A percentile compares a stretch with the other conserved stretches of the same genome.
Evolutionary conservation across 352 stramenopile genomes (phyloP).

Genomic region (Phytopythium mirpurense): DNA sequence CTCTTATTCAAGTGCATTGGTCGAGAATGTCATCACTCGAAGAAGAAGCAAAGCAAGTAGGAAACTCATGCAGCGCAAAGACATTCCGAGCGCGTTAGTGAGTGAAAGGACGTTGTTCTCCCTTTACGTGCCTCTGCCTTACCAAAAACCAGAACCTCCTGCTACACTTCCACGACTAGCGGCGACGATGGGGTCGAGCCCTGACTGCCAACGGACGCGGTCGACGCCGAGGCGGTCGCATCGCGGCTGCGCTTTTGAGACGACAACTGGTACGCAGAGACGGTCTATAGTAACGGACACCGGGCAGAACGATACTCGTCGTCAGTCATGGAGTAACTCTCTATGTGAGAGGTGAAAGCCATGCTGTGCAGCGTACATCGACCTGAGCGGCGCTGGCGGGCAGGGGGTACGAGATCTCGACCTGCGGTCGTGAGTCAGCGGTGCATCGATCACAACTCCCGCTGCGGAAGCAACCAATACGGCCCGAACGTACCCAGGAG

Average conservation of each 20-base stretch:
- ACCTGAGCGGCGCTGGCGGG: neutral
- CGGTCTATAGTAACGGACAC: neutral
- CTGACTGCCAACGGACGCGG: neutral
- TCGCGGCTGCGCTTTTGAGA: neutral
- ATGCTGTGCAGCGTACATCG: neutral
- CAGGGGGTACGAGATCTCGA: slow-evolving; percentile 62
- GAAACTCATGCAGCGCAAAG: too few species aligned
- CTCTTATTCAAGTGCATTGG: too few species aligned
- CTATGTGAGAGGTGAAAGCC: too few species aligned
- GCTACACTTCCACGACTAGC: slow-evolving; percentile 7
- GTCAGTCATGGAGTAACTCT: too few species aligned
- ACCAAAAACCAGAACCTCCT: neutral
- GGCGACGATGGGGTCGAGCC: slow-evolving; percentile 1
- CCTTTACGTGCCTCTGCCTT: too few species aligned
- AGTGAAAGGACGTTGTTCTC: neutral
- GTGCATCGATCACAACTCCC: neutral
- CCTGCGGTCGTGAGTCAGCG: slow-evolving; percentile 10
- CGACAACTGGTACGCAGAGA: slow-evolving; percentile 4
- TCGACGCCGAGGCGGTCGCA: neutral
- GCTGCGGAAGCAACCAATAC: neutral
- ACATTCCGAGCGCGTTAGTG: too few species aligned
- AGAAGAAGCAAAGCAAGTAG: too few species aligned
- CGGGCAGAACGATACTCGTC: too few species aligned
- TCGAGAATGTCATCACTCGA: too few species aligned
- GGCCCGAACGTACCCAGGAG: slow-evolving; percentile 36